Conservation (phyloP, 208 protist genomes). For the Naegleria gruberi region DNA sequence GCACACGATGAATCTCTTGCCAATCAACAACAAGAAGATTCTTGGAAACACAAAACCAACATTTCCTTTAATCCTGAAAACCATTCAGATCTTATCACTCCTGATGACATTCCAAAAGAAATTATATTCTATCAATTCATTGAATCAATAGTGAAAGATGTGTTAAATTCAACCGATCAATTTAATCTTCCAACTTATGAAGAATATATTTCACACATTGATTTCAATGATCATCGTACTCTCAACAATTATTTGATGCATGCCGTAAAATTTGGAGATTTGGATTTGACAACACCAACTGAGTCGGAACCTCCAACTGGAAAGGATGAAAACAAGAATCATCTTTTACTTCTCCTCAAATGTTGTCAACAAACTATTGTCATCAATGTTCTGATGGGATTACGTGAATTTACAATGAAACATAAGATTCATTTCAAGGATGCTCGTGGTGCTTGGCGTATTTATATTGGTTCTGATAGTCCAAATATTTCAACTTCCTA, state of each 20-base stretch:
- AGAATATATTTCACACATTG: background rate
- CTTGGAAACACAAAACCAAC: background rate
- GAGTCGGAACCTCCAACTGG: background rate
- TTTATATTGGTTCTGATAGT: background rate
- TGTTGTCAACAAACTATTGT: conserved; percentile 6
- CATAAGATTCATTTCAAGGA: conserved; percentile 19
- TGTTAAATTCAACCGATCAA: background rate
- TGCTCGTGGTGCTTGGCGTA: background rate
- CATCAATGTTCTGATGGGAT: background rate
- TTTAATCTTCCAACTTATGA: background rate
- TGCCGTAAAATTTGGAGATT: background rate
- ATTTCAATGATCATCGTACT: background rate
- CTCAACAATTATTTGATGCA: background rate
- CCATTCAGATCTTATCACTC: background rate
- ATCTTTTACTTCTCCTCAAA: background rate
- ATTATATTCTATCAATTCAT: background rate
- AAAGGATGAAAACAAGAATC: background rate
- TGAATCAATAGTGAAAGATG: background rate
- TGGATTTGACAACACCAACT: background rate
- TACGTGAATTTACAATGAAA: background rate
- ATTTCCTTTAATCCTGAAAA: background rate
- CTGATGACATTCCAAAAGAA: background rate
- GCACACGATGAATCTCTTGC: background rate
- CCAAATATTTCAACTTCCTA: background rate
- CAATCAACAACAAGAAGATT: background rate